A percentile compares a stretch with the other conserved stretches of the same genome.
phyloP scores from a whole-genome alignment of 2,329 filamentous ascomycete species.

The Diplocarpon mali region DNA sequence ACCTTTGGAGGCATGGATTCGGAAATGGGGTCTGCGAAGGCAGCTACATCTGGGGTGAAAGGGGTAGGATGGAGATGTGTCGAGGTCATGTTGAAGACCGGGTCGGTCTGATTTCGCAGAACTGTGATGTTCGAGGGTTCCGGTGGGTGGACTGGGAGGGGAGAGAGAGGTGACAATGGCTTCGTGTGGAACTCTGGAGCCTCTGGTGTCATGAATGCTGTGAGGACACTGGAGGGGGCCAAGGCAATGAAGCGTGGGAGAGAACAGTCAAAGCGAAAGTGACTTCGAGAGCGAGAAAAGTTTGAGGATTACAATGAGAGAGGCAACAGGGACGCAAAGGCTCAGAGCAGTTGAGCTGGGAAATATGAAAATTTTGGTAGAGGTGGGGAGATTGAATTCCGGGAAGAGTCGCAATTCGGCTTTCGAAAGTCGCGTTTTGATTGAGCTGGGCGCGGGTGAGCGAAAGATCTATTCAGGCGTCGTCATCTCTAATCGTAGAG shows the following conservation, averaged over 20 bases:
- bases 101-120: slow-evolving; percentile 61
- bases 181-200: slow-evolving; percentile 51
- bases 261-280: not conserved
- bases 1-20: slow-evolving; percentile 7
- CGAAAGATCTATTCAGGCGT: too few species aligned
- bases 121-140: slow-evolving; percentile 60
- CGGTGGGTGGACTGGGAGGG: slow-evolving; percentile 56
- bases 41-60: slow-evolving; percentile 11
- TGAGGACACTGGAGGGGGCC: slow-evolving; percentile 7
- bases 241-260: slow-evolving; percentile 2
- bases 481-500: too few species aligned
- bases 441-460: too few species aligned
- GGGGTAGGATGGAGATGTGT: slow-evolving; percentile 38
- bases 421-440: too few species aligned
- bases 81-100: slow-evolving; percentile 56
- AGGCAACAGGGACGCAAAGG: not conserved
- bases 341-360: slow-evolving; percentile 1
- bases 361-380: not conserved
- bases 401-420: not conserved
- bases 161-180: slow-evolving; percentile 58
- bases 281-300: not conserved
- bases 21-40: slow-evolving; percentile 8
- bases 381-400: not conserved
- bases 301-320: not conserved
- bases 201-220: slow-evolving; percentile 27